Percentiles rank a stretch among this genome's conserved stretches.
Evolutionary conservation across 257 asterid species (phyloP).

Genomic region (Echium plantagineum): DNA sequence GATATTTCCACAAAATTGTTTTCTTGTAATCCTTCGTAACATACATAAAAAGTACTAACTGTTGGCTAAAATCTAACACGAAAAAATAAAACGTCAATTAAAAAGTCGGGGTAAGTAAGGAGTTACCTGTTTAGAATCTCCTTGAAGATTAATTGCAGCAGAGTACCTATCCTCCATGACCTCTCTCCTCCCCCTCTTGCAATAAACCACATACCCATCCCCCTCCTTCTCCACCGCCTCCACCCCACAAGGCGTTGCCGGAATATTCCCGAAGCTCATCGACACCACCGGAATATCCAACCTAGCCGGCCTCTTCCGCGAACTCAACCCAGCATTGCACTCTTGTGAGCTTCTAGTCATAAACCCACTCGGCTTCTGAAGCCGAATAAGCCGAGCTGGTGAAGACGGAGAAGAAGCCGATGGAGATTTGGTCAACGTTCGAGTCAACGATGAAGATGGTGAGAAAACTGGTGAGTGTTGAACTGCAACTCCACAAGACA

Average conservation of each 20-base stretch:
- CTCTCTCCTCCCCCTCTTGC: conserved; percentile 73
- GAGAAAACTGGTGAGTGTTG: too few species aligned
- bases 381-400: conserved; percentile 43
- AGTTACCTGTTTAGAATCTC: conserved; percentile 44
- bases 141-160: conserved; percentile 40
- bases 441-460: conserved; percentile 32
- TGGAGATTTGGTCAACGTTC: conserved; percentile 14
- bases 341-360: background rate
- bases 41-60: too few species aligned
- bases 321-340: too few species aligned
- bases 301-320: conserved; percentile 18
- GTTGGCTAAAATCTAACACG: too few species aligned
- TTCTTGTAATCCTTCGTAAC: too few species aligned
- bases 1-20: too few species aligned
- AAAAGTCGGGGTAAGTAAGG: background rate
- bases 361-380: conserved; percentile 50
- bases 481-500: conserved; percentile 43
- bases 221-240: conserved; percentile 49
- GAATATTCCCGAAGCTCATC: conserved; percentile 14
- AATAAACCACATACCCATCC: conserved; percentile 63
- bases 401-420: conserved; percentile 34
- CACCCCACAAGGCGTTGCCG: conserved; percentile 13
- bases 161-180: conserved; percentile 82
- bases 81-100: too few species aligned
- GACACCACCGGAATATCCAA: conserved; percentile 28